These are phyloP conservation scores for Heteromeles arbutifolia DNA, from an alignment of 306 rosid genomes.

Conservation along the genomic window DNA sequence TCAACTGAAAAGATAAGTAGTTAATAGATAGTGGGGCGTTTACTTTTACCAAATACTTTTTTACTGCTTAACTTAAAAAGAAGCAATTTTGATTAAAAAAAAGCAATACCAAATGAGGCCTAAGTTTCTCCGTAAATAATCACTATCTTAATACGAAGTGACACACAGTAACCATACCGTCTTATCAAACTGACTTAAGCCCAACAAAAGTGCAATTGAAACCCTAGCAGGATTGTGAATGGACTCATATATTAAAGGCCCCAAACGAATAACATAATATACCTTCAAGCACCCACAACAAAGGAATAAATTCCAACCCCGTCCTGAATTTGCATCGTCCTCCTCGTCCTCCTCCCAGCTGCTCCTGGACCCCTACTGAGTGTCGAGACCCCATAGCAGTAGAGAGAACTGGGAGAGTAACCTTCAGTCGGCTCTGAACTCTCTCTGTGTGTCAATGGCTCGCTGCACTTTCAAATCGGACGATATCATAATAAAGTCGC, in stretches of 20 bases:
- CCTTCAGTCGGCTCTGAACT: not conserved
- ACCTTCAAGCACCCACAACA: not conserved
- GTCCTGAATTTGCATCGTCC: not conserved
- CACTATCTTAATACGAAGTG: too few relatives aligned
- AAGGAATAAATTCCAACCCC: not conserved
- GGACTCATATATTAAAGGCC: not conserved
- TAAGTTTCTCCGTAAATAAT: too few relatives aligned
- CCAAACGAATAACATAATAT: not conserved
- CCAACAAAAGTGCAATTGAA: not conserved
- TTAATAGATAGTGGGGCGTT: too few relatives aligned
- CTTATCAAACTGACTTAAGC: not conserved
- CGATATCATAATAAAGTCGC: slow-evolving; percentile 60
- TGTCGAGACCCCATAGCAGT: not conserved
- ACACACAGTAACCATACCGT: not conserved
- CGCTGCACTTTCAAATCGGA: slow-evolving; percentile 43
- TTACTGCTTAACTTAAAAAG: too few relatives aligned
- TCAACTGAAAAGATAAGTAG: too few relatives aligned
- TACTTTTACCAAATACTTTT: too few relatives aligned
- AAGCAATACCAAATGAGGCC: too few relatives aligned
- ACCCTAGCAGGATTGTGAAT: not conserved
- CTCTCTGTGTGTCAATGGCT: slow-evolving; percentile 2
- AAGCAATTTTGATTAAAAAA: too few relatives aligned
- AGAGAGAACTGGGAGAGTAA: not conserved
- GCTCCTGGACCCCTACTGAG: not conserved
- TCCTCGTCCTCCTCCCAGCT: not conserved